Evolutionary conservation across 2,329 filamentous ascomycete species (phyloP), one percentile per base, ranked within the genome.

Genomic region (Gnomoniopsis smithogilvyi): DNA sequence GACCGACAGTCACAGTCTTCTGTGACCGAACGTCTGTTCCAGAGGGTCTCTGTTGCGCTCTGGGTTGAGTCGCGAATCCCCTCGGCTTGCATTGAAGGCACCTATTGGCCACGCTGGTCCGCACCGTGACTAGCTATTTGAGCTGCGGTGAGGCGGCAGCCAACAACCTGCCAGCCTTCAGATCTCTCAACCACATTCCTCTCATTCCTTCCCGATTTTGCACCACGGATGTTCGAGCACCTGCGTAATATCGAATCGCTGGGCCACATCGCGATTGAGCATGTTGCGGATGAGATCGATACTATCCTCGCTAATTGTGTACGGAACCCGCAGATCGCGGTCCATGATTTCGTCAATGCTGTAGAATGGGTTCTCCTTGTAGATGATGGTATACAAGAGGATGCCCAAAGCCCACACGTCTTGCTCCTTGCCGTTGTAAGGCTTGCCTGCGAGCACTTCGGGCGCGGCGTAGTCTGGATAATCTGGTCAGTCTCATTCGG

Each of bases 291-390:
- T 90, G 54, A 99, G 80, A 67, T 97, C 89, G 65, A 99, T 96
- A 73, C 92, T 96, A 65, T 93, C 89, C 64, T 97, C 92, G 72
- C 91, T 92, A 77, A 94, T 86, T 36, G 89, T 84, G 72, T 91
- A 97, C 0, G 95, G 95, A 30, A 99, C 88, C 51, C 95, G 86
- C 60, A 99, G 79, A 67, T 97, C 94, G 69, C 94, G 93, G 72
- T 99, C 95, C 85, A 98, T 96, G 69, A 99, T 99, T 79, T 99
- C 95, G 73, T 99, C 95, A 68, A 98, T 95, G 74, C 90, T 96
- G 81, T 98, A 98, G 74, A 97, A 99, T 0, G 95, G 94, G 70
- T 99, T 99, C 76, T 99, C 95, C 77, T 98, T 99, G 82, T 99
- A 99, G 69, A 98, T 90, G 69, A 99, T 97, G 30, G 95, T 99